Percentiles rank a stretch among this genome's conserved stretches.
Evolutionary conservation across 192 early-diverging fungal species (phyloP).

Genomic region (Linderina pennispora): DNA sequence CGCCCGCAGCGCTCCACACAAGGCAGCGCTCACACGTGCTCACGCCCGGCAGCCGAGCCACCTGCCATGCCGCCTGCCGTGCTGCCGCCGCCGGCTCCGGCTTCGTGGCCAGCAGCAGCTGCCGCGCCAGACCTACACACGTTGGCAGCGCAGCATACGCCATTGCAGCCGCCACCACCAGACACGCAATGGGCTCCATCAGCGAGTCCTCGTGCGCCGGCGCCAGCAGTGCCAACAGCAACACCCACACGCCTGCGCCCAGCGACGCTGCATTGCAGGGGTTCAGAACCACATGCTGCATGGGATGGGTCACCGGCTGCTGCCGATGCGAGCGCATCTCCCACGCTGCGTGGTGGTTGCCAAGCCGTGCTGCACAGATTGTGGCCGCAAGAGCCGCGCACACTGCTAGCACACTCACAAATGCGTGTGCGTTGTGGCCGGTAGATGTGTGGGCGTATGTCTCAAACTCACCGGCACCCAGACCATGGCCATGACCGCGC

Average conservation of each 20-base stretch:
- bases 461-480: slow-evolving; percentile 25
- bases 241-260: slow-evolving; percentile 23
- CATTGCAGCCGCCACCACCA: slow-evolving; percentile 21
- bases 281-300: slow-evolving; percentile 26
- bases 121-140: slow-evolving; percentile 17
- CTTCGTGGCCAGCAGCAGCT: slow-evolving; percentile 18
- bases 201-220: slow-evolving; percentile 15
- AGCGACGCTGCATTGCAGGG: slow-evolving; percentile 31
- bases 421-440: slow-evolving; percentile 6
- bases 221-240: slow-evolving; percentile 8
- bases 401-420: slow-evolving; percentile 2
- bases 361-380: slow-evolving; percentile 18
- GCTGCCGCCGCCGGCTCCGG: background rate
- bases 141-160: slow-evolving; percentile 19
- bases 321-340: slow-evolving; percentile 7
- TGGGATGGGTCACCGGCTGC: slow-evolving; percentile 2
- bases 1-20: slow-evolving; percentile 22
- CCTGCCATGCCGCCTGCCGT: slow-evolving; percentile 6
- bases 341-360: slow-evolving; percentile 31
- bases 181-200: slow-evolving; percentile 33
- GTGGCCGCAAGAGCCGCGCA: slow-evolving; percentile 8
- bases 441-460: slow-evolving; percentile 12
- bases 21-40: slow-evolving; percentile 10
- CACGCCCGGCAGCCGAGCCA: slow-evolving; percentile 19
- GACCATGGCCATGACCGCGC: slow-evolving; percentile 17